phyloP scores from a whole-genome alignment of 2,329 filamentous ascomycete genomes.

The Madurella mycetomatis region DNA sequence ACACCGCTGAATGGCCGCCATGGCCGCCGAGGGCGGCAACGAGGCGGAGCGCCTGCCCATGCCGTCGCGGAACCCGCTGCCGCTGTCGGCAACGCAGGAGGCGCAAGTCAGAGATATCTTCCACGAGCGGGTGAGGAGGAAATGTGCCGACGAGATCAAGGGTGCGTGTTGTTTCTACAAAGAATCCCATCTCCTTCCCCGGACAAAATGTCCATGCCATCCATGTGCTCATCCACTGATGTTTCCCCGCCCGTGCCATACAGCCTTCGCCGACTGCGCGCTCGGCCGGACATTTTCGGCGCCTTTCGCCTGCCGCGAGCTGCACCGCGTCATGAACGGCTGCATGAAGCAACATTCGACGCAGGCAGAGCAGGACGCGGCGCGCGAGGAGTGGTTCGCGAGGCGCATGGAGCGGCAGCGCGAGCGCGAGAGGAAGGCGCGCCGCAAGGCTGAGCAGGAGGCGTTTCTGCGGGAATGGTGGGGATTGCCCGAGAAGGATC shows the following conservation, averaged over 20 bases:
- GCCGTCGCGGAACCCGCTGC: slow-evolving; percentile 72
- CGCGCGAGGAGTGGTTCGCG: slow-evolving; percentile 90
- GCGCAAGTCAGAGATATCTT: slow-evolving; percentile 76
- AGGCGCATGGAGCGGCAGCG: slow-evolving; percentile 65
- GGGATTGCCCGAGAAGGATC: slow-evolving; percentile 56
- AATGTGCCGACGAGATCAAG: slow-evolving; percentile 75
- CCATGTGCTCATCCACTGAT: not conserved
- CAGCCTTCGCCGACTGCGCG: slow-evolving; percentile 90
- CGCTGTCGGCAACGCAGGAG: slow-evolving; percentile 77
- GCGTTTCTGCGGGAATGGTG: slow-evolving; percentile 64
- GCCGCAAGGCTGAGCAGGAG: slow-evolving; percentile 58
- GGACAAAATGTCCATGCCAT: not conserved
- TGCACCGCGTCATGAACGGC: slow-evolving; percentile 82
- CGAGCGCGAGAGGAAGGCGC: slow-evolving; percentile 61
- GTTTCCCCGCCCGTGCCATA: not conserved
- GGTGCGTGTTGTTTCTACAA: slow-evolving; percentile 41
- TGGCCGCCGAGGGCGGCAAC: slow-evolving; percentile 33
- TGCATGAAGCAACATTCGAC: slow-evolving; percentile 90
- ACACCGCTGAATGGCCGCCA: slow-evolving; percentile 34
- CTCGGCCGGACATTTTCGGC: slow-evolving; percentile 80
- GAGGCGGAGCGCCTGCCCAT: slow-evolving; percentile 35
- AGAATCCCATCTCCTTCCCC: not conserved
- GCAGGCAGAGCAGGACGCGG: slow-evolving; percentile 77
- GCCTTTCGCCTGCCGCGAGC: slow-evolving; percentile 75
- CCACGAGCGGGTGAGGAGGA: slow-evolving; percentile 69